Evolutionary conservation across 2,329 filamentous ascomycete genomes (phyloP).

Genomic region (Fusarium oligoseptatum): DNA sequence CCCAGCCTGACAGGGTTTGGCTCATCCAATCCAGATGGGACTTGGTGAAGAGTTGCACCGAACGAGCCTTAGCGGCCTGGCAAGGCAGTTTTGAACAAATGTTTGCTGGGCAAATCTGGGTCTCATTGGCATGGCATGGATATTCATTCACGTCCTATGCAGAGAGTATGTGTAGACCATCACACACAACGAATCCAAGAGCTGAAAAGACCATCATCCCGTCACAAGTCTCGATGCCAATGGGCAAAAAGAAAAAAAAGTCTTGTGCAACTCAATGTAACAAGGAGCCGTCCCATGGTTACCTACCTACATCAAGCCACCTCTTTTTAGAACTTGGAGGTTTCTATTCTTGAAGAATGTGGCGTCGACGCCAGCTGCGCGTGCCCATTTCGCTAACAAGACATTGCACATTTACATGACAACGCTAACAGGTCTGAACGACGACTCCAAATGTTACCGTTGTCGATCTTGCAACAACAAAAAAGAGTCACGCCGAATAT

Average conservation of each 20-base stretch:
- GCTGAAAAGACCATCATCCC: not conserved
- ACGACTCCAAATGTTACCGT: not conserved
- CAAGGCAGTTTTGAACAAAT: slow-evolving; percentile 13
- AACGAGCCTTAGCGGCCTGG: slow-evolving; percentile 6
- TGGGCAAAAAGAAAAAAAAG: not conserved
- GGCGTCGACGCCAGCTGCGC: slow-evolving; percentile 24
- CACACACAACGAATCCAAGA: not conserved
- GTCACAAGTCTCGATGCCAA: not conserved
- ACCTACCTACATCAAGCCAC: not conserved
- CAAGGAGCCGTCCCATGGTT: not conserved
- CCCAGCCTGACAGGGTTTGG: slow-evolving; percentile 14
- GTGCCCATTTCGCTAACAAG: not conserved
- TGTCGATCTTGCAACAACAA: not conserved
- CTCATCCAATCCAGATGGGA: not conserved
- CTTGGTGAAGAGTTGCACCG: not conserved
- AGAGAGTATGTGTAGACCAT: not conserved
- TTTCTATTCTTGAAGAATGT: slow-evolving; percentile 39
- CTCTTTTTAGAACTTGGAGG: not conserved
- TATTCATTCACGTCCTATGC: not conserved
- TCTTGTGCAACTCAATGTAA: slow-evolving; percentile 7
- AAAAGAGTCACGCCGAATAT: slow-evolving; percentile 12
- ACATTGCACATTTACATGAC: not conserved
- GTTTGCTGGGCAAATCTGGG: not conserved
- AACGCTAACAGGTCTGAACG: not conserved
- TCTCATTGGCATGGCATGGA: not conserved